Evolutionary conservation across 331 rosid genomes (phyloP).

Genomic region (Erythrophleum ivorense): DNA sequence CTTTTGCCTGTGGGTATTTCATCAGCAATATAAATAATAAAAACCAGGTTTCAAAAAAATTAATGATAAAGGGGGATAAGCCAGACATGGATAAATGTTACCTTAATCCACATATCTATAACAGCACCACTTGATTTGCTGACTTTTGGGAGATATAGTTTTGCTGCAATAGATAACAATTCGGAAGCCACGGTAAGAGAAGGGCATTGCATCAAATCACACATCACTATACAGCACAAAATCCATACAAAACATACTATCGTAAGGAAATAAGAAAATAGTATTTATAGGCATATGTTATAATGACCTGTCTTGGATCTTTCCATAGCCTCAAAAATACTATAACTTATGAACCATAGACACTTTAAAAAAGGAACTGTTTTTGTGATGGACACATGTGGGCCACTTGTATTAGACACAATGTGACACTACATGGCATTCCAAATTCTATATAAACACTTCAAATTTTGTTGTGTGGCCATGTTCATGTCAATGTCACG

Average conservation of each 20-base stretch:
- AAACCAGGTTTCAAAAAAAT: background rate
- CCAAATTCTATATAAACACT: no score
- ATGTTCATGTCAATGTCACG: background rate
- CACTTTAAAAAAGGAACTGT: background rate
- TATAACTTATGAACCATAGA: background rate
- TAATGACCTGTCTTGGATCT: background rate
- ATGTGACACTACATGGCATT: background rate
- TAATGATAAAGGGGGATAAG: slow-evolving; percentile 19
- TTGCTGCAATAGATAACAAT: slow-evolving; percentile 61
- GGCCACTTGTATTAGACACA: background rate
- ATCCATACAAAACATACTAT: background rate
- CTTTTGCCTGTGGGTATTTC: slow-evolving; percentile 74
- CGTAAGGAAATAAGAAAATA: slow-evolving; percentile 15
- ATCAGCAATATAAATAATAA: slow-evolving; percentile 16
- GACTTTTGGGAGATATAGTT: slow-evolving; percentile 81
- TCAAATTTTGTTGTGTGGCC: background rate
- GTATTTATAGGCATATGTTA: background rate
- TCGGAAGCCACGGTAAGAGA: slow-evolving; percentile 28
- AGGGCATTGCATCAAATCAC: slow-evolving; percentile 18
- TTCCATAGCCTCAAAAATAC: background rate
- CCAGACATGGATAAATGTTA: slow-evolving; percentile 33
- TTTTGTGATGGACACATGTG: background rate
- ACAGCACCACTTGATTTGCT: slow-evolving; percentile 77
- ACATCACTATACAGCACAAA: slow-evolving; percentile 5
- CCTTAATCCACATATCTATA: slow-evolving; percentile 95